Evolutionary conservation across 2,329 filamentous ascomycete species (phyloP), one percentile per base, ranked within the genome.

Genomic region (Davidsoniella neocaledoniae): DNA sequence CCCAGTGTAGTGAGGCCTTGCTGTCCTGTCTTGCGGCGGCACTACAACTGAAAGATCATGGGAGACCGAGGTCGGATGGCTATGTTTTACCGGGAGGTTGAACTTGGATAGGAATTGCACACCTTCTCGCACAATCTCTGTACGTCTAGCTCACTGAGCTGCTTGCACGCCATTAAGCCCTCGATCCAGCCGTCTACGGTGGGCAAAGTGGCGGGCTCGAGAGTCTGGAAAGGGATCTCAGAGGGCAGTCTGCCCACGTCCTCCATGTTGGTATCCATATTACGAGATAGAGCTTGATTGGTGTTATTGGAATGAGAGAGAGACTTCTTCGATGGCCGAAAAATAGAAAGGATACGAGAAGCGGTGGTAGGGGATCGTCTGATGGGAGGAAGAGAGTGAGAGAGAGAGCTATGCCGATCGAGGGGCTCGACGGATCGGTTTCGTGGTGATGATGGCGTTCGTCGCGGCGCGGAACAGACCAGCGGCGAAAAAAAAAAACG

Each of bases 191-290:
- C 87, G 65, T 98, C 91, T 56, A 98, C 75, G 54, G 86, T 94
- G 54, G 84, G 80, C 71, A 94, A 91, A 58, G 87, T 86, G 54
- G 88, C 81, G 50, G 90, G 84, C 70, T 96, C 91, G 33, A 67
- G 61, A 54, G 67, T 62, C 61, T 79, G 75, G 50, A 79, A 71
- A 46, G 86, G 78, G 59, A 94, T 68, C 62, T 83, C 83, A 64
- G 85, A 76, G 57, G 87, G 84, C 61, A 83, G 80, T 68, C 88
- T 85, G 62, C 83, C 84, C 59, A 94, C 87, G 65, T 98, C 91
- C 72, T 95, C 90, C 91, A 98, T 98, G 68, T 93, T 94, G 63
- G 87, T 94, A 68, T 98, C 90, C 87, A 95, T 94, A 45, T 45
- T 45, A 26, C 16, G n/a, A 25, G 23, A 45, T 45, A n/a, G 25